A percentile compares a stretch with the other conserved stretches of the same genome.
phyloP scores from a whole-genome alignment of 2,329 filamentous ascomycete genomes.

The Aspergillus carbonarius region DNA sequence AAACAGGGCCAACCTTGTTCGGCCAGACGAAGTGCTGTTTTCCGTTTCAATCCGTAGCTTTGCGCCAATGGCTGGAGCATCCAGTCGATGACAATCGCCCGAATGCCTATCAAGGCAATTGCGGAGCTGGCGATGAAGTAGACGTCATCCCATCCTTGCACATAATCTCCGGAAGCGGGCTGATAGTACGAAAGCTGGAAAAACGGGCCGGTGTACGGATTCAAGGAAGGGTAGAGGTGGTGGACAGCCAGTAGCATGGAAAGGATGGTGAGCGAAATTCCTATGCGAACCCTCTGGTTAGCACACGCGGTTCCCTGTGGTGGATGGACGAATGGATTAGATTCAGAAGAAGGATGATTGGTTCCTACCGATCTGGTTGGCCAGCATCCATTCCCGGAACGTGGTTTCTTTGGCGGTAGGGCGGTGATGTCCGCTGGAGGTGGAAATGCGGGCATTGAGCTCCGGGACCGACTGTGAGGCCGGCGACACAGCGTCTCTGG shows the following conservation, averaged over 20 bases:
- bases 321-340: background rate
- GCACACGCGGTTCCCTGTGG: background rate
- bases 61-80: slow-evolving; percentile 75
- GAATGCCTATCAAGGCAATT: slow-evolving; percentile 80
- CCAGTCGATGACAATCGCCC: slow-evolving; percentile 84
- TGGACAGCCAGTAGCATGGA: slow-evolving; percentile 80
- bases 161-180: slow-evolving; percentile 65
- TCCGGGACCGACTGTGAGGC: slow-evolving; percentile 32
- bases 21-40: slow-evolving; percentile 78
- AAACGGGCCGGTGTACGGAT: slow-evolving; percentile 79
- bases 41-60: slow-evolving; percentile 71
- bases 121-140: slow-evolving; percentile 77
- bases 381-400: slow-evolving; percentile 63
- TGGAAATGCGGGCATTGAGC: slow-evolving; percentile 44
- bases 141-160: slow-evolving; percentile 74
- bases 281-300: slow-evolving; percentile 45
- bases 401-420: slow-evolving; percentile 38
- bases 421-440: slow-evolving; percentile 28
- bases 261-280: slow-evolving; percentile 81
- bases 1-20: slow-evolving; percentile 91
- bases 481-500: slow-evolving; percentile 31
- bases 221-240: slow-evolving; percentile 75
- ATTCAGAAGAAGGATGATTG: background rate
- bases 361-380: slow-evolving; percentile 75
- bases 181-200: slow-evolving; percentile 85